Base-by-base conservation (phyloP, 2,329 filamentous ascomycete genomes). In the Neopestalotiopsis sp. region DNA sequence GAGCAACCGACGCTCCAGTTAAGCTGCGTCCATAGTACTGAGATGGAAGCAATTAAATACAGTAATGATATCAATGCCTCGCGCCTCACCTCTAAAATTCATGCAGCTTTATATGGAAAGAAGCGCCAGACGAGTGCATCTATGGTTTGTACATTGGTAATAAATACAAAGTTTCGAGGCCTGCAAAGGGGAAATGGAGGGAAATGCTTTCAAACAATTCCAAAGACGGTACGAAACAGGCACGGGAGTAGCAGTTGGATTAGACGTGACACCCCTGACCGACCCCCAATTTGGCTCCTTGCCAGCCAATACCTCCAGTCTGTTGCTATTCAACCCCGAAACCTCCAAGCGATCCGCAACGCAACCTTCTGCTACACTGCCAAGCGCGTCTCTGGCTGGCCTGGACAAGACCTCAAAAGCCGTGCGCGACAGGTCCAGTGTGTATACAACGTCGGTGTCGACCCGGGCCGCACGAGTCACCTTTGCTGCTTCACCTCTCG, bases 321-420 rank as follows among this genome's bases (percentile, higher is more conserved):
- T 38, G 34, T 17, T 53, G 13, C 13, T 13, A 5, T 49, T 17
- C 20, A 53, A 17, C 45, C n/a, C 45, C 45, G 45, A 53, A 53
- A 53, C n/a, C 45, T n/a, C 17, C 45, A n/a, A 24, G 7, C 20
- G 59, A 34, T 20, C n/a, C 59, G 59, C 6, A 62, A 34, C 59
- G 32, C 12, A 38, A 38, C 30, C 59, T 40, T 40, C 59, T 62
- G 59, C 59, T 62, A 24, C 34, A 40, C 34, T 34, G 59, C 59
- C 59, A 62, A 62, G 59, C 59, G n/a, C 32, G 14, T 34, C 59
- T 38, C 24, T 7, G 34, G 32, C 59, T n/a, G 28, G 30, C 32
- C 17, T 40, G 17, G 32, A 14, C 17, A 34, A 62, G 30, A 62
- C 12, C 59, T 20, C 59, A 62, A 40, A 28, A 30, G 34, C 32